Evolutionary conservation across 176 grass and related monocot species (phyloP), one percentile per base, ranked within the genome.

Genomic region (bread wheat (Triticum aestivum)): DNA sequence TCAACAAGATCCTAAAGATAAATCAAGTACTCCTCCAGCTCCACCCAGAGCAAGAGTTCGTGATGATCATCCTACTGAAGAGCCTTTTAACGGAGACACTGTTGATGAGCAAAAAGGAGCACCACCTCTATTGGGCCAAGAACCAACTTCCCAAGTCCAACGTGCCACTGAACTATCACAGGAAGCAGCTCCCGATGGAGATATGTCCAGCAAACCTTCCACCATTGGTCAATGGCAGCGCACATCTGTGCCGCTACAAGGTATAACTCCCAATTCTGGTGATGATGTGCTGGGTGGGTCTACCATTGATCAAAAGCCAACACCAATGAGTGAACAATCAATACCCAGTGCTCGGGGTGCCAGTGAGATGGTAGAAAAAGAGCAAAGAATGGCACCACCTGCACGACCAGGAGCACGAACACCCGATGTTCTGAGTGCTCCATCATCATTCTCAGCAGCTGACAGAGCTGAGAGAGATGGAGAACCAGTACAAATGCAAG

Each of bases 161-260:
- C 71, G 11, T 77, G 14, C 64, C 34, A 69, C 70, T 12, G 38
- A 27, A 69, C n/a, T 72, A 26, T 83, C 15, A 0, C 44, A 47
- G 44, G 44, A 47, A 47, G 44, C 44, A 86, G 64, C 64, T 81
- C 51, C 62, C 23, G 82, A 59, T 76, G 45, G 62, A 75, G 61
- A 69, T 32, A 79, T 8, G 11, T 88, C 64, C 11, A n/a, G 23
- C 32, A 75, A 85, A 75, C 14, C 1, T 5, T 78, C 41, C 24
- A 75, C 30, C 76, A 65, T 89, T 89, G 68, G 47, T 58, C 61
- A 85, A 81, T 89, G 88, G 83, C 64, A 9, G 4, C 71, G 2
- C 15, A 11, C 52, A 11, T 77, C 71, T 38, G n/a, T 10, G 23
- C 49, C 83, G 12, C 13, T 86, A 32, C 38, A 63, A 41, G 79